Conservation (phyloP, 257 asterid species). For the Buddleja alternifolia region DNA sequence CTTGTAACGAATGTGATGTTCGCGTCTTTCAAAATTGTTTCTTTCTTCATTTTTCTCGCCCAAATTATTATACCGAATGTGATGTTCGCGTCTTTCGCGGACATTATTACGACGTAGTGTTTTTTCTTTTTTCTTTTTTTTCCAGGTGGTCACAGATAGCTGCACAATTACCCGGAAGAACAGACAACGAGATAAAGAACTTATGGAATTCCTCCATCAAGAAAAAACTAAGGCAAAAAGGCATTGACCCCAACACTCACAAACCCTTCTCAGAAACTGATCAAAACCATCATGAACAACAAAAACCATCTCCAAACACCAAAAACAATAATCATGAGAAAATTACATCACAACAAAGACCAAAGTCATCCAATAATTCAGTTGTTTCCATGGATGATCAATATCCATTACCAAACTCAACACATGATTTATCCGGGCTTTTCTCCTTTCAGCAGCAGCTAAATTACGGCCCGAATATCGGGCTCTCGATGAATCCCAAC, state of each 20-base stretch:
- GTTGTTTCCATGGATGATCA: conserved; percentile 11
- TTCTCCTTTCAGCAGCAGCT: conserved; percentile 48
- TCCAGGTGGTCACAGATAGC: conserved; percentile 70
- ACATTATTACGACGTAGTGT: too few species aligned
- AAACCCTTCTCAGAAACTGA: conserved; percentile 44
- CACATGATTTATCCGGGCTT: conserved; percentile 42
- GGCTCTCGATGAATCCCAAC: conserved; percentile 36
- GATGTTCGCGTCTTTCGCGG: too few species aligned
- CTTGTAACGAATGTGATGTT: too few species aligned
- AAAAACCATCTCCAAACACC: conserved; percentile 10
- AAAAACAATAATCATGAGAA: neutral
- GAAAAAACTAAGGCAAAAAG: conserved; percentile 52
- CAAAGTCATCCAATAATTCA: conserved; percentile 22
- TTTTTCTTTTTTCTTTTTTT: too few species aligned
- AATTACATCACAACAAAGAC: conserved; percentile 22
- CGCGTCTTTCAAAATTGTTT: too few species aligned
- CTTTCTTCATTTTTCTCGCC: too few species aligned
- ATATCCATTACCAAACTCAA: conserved; percentile 26
- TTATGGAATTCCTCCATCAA: conserved; percentile 61
- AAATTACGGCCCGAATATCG: conserved; percentile 32
- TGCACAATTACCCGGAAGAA: conserved; percentile 61
- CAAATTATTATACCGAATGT: too few species aligned
- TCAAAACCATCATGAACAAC: neutral
- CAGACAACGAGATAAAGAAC: conserved; percentile 63
- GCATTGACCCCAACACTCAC: conserved; percentile 61